Conservation (phyloP, 495 filamentous ascomycete genomes). For the Penicillium silybi region DNA sequence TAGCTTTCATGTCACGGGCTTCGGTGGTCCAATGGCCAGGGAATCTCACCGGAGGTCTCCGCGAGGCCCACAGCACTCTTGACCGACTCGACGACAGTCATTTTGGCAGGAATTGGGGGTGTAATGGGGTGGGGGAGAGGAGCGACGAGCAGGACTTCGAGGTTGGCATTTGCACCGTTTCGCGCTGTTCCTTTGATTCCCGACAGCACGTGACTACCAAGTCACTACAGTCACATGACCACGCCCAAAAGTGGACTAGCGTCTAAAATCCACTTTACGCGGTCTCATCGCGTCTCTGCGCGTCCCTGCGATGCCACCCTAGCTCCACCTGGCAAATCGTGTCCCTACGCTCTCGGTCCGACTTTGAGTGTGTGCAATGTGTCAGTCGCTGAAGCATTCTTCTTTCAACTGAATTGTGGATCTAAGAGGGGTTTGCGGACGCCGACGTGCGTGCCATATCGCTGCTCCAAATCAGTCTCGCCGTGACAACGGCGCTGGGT, state of each 20-base stretch:
- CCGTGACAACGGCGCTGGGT: constrained; percentile 7
- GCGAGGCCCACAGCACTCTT: constrained; percentile 52
- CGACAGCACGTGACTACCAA: not conserved
- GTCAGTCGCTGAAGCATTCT: constrained; percentile 8
- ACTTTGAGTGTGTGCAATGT: constrained; percentile 17
- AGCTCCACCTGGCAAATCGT: constrained; percentile 19
- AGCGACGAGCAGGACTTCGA: constrained; percentile 20
- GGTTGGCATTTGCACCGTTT: constrained; percentile 30
- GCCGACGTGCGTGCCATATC: constrained; percentile 13
- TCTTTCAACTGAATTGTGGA: constrained; percentile 10
- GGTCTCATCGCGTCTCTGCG: constrained; percentile 13
- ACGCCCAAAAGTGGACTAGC: constrained; percentile 24
- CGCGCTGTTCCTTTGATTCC: constrained; percentile 29
- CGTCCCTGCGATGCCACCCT: constrained; percentile 18
- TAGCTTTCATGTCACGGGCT: constrained; percentile 21
- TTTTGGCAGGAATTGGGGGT: constrained; percentile 24
- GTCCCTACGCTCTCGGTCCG: constrained; percentile 10
- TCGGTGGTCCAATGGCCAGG: constrained; percentile 18
- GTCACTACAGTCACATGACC: constrained; percentile 9
- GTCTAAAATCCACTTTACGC: constrained; percentile 27
- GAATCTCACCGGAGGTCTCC: constrained; percentile 40
- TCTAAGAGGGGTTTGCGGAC: constrained; percentile 9
- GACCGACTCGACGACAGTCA: constrained; percentile 50
- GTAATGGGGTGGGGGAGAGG: constrained; percentile 12
- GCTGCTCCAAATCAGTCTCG: constrained; percentile 18